Evolutionary conservation across 192 early-diverging fungal genomes (phyloP), one percentile per base, ranked within the genome.

Genomic region (Chytriomyces sp.): DNA sequence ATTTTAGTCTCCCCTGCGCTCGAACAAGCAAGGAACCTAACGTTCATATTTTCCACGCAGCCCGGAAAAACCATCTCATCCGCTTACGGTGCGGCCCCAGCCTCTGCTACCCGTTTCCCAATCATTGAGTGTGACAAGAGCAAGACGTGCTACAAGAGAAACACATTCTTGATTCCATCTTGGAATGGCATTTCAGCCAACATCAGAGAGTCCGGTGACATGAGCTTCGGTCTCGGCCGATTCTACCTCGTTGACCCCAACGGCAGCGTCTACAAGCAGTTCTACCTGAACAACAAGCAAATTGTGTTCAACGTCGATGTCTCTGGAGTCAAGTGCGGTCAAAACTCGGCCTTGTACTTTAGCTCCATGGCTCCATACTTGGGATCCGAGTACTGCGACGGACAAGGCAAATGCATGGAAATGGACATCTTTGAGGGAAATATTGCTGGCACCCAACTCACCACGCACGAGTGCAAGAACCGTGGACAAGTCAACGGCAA

Each of bases 311-410:
- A 82, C 20, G 48, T 84, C 47, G 79, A 82, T 72, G 64, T 85
- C 20, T 68, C 78, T 13, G 46, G 73, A 62, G 64, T 82, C 26
- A 43, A 67, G 61, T 82, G 81, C 62, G 81, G 81, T 43, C 81
- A 80, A 83, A 82, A 82, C 46, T 76, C 83, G 7, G 81, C 81
- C 47, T 72, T 82, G 11, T 82, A 82, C 78, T 85, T 84, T 53
- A 20, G 13, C 53, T 11, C 53, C 11, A 20, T 57, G 13, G 20
- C 11, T 20, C 53, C 53, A 20, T 11, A 11, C 53, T 18, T 57
- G 13, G 53, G 83, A 18, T 81, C 63, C 11, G 26, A 11, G 13
- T 64, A 64, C 35, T 64, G 63, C 63, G 63, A 64, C 3, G 63
- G 82, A 28, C 81, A 82, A 62, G 80, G 68, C n/a, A 74, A 79